These are phyloP conservation scores for Capsicum baccatum DNA, from an alignment of 257 asterid genomes.

Conservation along the genomic window DNA sequence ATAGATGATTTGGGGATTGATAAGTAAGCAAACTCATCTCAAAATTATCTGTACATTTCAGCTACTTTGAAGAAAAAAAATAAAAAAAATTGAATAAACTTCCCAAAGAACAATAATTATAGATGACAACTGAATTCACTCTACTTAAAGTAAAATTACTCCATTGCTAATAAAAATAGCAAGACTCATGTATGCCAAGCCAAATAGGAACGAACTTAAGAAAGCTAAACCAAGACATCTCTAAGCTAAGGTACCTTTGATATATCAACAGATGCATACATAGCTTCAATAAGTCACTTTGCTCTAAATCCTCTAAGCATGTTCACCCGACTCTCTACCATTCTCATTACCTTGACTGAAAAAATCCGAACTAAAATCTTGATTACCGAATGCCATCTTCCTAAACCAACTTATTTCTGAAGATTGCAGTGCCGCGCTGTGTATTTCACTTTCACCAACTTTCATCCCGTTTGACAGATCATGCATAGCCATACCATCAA, in stretches of 20 bases:
- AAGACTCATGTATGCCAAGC: neutral
- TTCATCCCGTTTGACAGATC: conserved; percentile 89
- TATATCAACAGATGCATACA: conserved; percentile 17
- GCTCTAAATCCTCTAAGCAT: conserved; percentile 15
- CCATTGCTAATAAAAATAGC: neutral
- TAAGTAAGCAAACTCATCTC: too few species aligned
- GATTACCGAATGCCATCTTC: conserved; percentile 87
- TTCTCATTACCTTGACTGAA: conserved; percentile 53
- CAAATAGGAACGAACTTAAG: conserved; percentile 16
- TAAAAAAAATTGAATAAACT: conserved; percentile 3
- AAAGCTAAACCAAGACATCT: conserved; percentile 14
- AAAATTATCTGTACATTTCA: neutral
- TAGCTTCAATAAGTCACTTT: neutral
- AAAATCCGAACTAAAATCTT: conserved; percentile 68
- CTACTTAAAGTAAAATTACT: conserved; percentile 52
- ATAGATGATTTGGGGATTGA: neutral
- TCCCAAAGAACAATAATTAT: neutral
- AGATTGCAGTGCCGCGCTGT: conserved; percentile 75
- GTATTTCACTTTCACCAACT: conserved; percentile 83
- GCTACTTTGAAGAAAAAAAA: neutral
- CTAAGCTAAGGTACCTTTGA: conserved; percentile 20
- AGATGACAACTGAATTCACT: conserved; percentile 28
- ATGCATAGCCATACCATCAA: conserved; percentile 60
- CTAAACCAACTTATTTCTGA: conserved; percentile 77
- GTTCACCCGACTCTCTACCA: conserved; percentile 42